phyloP scores from a whole-genome alignment of 2,329 filamentous ascomycete species.

The Pleomassaria siparia region DNA sequence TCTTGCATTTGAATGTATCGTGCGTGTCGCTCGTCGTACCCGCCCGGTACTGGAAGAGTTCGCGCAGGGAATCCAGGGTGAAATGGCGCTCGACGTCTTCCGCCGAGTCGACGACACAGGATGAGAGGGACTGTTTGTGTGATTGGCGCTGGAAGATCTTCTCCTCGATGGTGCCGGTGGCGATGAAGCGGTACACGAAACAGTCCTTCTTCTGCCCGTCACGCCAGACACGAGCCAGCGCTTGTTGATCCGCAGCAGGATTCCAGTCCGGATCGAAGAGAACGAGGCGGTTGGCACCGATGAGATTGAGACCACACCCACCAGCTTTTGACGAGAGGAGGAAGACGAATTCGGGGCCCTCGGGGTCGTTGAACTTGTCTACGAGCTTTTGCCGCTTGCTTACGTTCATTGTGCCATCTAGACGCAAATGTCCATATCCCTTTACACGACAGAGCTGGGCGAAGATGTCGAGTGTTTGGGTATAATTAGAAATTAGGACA shows the following conservation, averaged over 20 bases:
- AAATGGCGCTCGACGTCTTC: constrained; percentile 98
- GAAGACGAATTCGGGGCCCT: constrained; percentile 89
- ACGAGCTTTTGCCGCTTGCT: constrained; percentile 96
- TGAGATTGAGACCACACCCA: constrained; percentile 93
- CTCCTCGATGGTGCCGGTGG: constrained; percentile 96
- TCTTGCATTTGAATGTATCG: constrained; percentile 97
- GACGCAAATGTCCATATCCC: constrained; percentile 79
- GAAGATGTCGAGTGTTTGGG: constrained; percentile 91
- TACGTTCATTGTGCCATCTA: constrained; percentile 97
- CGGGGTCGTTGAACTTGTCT: constrained; percentile 94
- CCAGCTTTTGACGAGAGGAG: constrained; percentile 96
- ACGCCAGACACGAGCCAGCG: constrained; percentile 95
- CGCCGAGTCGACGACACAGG: constrained; percentile 92
- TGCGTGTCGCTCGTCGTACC: constrained; percentile 91
- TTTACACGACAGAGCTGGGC: constrained; percentile 84
- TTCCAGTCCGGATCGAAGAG: constrained; percentile 97
- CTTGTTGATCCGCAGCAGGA: constrained; percentile 94
- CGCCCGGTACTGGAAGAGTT: constrained; percentile 89
- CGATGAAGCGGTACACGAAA: constrained; percentile 99
- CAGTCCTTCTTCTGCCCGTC: constrained; percentile 99
- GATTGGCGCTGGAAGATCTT: constrained; percentile 99
- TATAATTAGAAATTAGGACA: constrained; percentile 98
- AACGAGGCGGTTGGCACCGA: constrained; percentile 90
- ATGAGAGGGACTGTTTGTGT: constrained; percentile 95
- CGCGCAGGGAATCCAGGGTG: constrained; percentile 82